Base-by-base conservation (phyloP, 495 filamentous ascomycete genomes). In the Podospora fimiseda region DNA sequence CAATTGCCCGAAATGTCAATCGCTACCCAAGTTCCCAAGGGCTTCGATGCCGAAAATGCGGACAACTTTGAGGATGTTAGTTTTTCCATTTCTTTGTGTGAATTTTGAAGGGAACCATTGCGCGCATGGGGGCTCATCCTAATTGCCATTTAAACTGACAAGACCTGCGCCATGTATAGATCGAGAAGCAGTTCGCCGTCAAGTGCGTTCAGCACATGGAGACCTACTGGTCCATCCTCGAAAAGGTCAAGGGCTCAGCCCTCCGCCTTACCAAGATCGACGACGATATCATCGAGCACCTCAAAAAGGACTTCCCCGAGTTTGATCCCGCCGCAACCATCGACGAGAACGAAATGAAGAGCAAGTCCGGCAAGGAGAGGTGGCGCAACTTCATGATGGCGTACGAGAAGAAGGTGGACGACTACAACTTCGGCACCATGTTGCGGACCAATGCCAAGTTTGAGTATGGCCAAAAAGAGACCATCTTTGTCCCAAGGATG, bases 171-270 rank as follows among this genome's bases (percentile, higher is more conserved):
- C 24, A 5, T 19, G 18, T 22, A 13, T 37, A 98, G 89, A 96
- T 98, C 66, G 93, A 99, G 80, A 96, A 96, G 78, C 94, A 97
- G 71, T 99, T 99, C 62, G 93, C 94, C 30, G 93, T 99, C 60
- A 97, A 97, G 78, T 89, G 83, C 43, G 94, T 99, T 11, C 87
- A 95, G 69, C 93, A 97, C 67, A 86, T 97, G 73, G 81, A 85
- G 66, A 96, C 91, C 43, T 99, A 96, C 77, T 99, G 92, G 92
- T 72, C 83, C 19, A 94, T 99, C 60, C 85, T 99, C 57, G 86
- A 97, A 70, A 88, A 86, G 67, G 80, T 91, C 54, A 86, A 75
- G 58, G 93, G 93, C 56, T 95, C 89, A 5, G 71, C 85, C 38
- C 75, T 97, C 50, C 87, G 89, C 46, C 81, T 99, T 53, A 99